phyloP scores from a whole-genome alignment of 2,329 filamentous ascomycete species.

The Fusarium anguioides region DNA sequence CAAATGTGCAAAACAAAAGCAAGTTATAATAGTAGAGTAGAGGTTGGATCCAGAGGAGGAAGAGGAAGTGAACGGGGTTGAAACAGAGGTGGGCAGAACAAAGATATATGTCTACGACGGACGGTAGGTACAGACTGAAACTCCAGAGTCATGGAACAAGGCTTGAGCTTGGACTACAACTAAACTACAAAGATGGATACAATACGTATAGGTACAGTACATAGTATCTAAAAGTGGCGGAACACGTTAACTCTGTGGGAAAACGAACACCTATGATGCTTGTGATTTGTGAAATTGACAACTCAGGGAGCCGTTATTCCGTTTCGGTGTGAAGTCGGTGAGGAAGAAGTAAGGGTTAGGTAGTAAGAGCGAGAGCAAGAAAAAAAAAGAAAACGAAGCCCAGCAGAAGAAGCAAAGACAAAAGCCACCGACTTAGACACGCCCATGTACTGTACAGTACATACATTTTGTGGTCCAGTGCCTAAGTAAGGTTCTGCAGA shows the following conservation, averaged over 20 bases:
- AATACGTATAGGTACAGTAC: conserved; percentile 5
- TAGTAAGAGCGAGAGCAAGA: no score
- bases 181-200: no score
- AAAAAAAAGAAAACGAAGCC: conserved; percentile 22
- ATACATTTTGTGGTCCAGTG: no score
- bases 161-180: conserved; percentile 12
- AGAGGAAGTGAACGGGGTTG: conserved; percentile 3
- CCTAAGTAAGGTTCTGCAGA: no score
- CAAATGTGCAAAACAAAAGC: conserved; percentile 15
- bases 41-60: background rate
- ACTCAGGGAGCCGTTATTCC: conserved; percentile 31
- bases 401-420: conserved; percentile 38
- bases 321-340: conserved; percentile 51
- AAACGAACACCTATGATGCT: conserved; percentile 10
- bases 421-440: conserved; percentile 4
- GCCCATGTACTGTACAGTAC: background rate
- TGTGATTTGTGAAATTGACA: conserved; percentile 37
- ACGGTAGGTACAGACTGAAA: conserved; percentile 3
- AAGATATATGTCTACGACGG: conserved; percentile 11
- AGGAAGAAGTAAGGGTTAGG: conserved; percentile 16
- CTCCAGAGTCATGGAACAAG: background rate
- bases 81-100: conserved; percentile 19
- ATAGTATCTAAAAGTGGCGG: conserved; percentile 31
- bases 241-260: conserved; percentile 19
- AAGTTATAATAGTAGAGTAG: background rate